Conservation (phyloP, 306 rosid species). For the Purshia tridentata region DNA sequence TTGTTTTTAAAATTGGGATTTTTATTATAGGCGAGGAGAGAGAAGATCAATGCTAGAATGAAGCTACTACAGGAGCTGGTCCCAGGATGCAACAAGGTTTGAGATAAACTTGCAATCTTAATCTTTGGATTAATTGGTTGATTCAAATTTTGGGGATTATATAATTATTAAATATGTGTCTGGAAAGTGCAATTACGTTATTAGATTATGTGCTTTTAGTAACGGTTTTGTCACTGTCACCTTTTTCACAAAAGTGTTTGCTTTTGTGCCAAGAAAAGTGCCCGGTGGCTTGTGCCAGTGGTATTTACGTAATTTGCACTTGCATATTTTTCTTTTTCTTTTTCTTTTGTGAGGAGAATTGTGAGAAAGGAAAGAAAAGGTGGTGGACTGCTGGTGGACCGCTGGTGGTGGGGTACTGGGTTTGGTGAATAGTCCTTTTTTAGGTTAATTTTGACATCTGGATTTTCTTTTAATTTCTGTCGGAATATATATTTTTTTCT, state of each 20-base stretch:
- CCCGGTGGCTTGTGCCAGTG: conserved; percentile 29
- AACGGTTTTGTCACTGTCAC: conserved; percentile 51
- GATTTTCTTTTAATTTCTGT: neutral
- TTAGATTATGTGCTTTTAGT: conserved; percentile 33
- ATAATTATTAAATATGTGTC: conserved; percentile 40
- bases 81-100: conserved; percentile 97
- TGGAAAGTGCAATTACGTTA: conserved; percentile 51
- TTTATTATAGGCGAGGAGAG: conserved; percentile 87
- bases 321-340: conserved; percentile 14
- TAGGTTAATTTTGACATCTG: conserved; percentile 35
- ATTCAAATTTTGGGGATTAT: conserved; percentile 36
- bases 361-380: neutral
- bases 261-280: conserved; percentile 62
- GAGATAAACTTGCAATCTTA: conserved; percentile 37
- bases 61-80: conserved; percentile 94
- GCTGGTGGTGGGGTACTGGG: conserved; percentile 9
- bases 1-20: neutral
- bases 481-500: neutral
- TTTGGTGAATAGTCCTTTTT: conserved; percentile 36
- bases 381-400: conserved; percentile 15
- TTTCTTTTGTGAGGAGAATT: conserved; percentile 2
- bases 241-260: conserved; percentile 38
- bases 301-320: conserved; percentile 38
- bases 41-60: conserved; percentile 98
- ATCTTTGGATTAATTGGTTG: conserved; percentile 31